Evolutionary conservation across 2,329 filamentous ascomycete species (phyloP).

Genomic region (Emericellopsis atlantica): DNA sequence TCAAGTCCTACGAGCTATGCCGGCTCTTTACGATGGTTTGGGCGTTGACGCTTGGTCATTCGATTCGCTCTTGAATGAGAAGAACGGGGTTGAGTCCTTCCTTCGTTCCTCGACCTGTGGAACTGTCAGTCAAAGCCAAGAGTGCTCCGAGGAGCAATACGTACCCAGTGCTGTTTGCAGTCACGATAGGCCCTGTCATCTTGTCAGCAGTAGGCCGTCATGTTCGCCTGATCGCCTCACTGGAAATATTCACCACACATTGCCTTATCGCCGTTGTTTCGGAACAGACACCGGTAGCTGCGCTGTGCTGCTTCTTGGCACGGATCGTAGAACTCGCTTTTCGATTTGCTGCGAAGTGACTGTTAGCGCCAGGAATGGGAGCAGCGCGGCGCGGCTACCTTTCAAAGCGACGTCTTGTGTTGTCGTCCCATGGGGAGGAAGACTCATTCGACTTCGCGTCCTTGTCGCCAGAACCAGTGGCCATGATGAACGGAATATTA

Average conservation of each 20-base stretch:
- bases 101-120: no score
- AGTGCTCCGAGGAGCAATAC: no score
- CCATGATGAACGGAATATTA: no score
- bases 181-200: conserved; percentile 47
- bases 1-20: no score
- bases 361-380: neutral
- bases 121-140: no score
- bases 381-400: conserved; percentile 25
- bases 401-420: conserved; percentile 52
- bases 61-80: no score
- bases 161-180: conserved; percentile 81
- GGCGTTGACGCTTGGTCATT: no score
- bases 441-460: no score
- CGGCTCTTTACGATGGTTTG: no score
- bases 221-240: conserved; percentile 35
- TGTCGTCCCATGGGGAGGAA: conserved; percentile 36
- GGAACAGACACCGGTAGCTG: conserved; percentile 78
- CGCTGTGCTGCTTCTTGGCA: conserved; percentile 83
- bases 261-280: conserved; percentile 75
- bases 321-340: conserved; percentile 87
- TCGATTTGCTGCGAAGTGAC: conserved; percentile 51
- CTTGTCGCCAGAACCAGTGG: no score
- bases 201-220: neutral
- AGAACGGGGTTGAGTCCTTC: no score
- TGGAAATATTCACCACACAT: conserved; percentile 96